Base-by-base conservation (phyloP, 352 stramenopile species). In the Albugo laibachii region DNA sequence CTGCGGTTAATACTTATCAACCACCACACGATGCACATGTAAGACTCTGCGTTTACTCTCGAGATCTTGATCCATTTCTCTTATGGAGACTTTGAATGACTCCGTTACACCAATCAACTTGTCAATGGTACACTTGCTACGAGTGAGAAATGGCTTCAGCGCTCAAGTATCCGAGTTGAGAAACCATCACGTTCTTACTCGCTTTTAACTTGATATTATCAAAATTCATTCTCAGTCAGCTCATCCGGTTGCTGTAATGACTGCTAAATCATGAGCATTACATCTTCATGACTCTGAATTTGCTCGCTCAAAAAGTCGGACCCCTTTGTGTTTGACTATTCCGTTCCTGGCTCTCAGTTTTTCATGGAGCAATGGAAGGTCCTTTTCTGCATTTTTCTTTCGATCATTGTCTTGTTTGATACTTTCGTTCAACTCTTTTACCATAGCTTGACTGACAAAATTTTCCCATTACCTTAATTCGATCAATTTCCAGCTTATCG, bases 191-290 rank as follows among this genome's bases (percentile, higher is more conserved):
- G 75, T 45, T 97, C 80, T 36, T 80, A 70, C 50, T 97, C 87
- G 1, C 80, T 95, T 34, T 62, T 62, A 61, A 98, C 98, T 54
- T 98, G 86, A 37, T 72, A 83, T 37, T 91, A 93, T 42, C 95
- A 80, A 45, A 93, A 94, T 58, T 98, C 91, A 55, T 97, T 97
- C 18, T 83, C 87, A 51, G 97, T 97, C 11, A 98, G 65, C 20
- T 82, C 78, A 49, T 97, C 80, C 11, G 68, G 82, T 39, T 84
- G 60, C n/a, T 62, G 58, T 43, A 52, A 67, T 35, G 60, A 71
- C 0, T 74, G 73, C 14, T 78, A 63, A 13, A 91, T 56, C 15
- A 69, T 58, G 41, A 48, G 52, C n/a, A 83, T 52, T 39, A 97
- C 81, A 53, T 80, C 82, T 50, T 96, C 76, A 53, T 97, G 91